phyloP scores from a whole-genome alignment of 805 yeast genomes.

The Nakazawaea populi region DNA sequence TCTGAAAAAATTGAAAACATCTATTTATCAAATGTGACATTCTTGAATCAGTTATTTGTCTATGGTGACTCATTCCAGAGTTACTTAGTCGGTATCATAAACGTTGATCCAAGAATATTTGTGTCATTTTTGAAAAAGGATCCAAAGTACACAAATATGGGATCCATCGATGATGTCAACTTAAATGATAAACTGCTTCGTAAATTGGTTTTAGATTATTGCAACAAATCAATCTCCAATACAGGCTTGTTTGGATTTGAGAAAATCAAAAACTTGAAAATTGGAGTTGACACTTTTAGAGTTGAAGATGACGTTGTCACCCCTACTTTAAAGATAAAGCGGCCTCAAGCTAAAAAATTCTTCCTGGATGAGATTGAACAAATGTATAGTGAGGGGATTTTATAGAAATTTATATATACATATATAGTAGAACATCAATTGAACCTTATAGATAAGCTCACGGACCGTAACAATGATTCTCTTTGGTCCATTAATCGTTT shows the following conservation, averaged over 20 bases:
- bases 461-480: no score
- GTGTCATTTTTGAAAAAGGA: not conserved
- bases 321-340: slow-evolving; percentile 54
- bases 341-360: slow-evolving; percentile 10
- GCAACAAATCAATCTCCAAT: slow-evolving; percentile 30
- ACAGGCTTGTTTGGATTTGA: slow-evolving; percentile 55
- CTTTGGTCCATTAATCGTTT: no score
- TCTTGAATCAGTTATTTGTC: slow-evolving; percentile 47
- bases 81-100: slow-evolving; percentile 54
- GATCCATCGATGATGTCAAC: not conserved
- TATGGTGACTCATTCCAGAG: slow-evolving; percentile 60
- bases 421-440: not conserved
- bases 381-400: slow-evolving; percentile 12
- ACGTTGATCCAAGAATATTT: slow-evolving; percentile 42
- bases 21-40: slow-evolving; percentile 46
- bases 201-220: slow-evolving; percentile 24
- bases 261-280: slow-evolving; percentile 45
- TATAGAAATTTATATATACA: not conserved
- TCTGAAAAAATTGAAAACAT: slow-evolving; percentile 42
- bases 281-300: slow-evolving; percentile 54
- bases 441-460: not conserved
- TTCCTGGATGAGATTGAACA: slow-evolving; percentile 7
- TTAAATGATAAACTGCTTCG: not conserved
- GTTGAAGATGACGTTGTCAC: slow-evolving; percentile 57
- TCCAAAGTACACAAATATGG: not conserved